phyloP scores from a whole-genome alignment of 306 rosid genomes.

The Trifolium subterraneum region DNA sequence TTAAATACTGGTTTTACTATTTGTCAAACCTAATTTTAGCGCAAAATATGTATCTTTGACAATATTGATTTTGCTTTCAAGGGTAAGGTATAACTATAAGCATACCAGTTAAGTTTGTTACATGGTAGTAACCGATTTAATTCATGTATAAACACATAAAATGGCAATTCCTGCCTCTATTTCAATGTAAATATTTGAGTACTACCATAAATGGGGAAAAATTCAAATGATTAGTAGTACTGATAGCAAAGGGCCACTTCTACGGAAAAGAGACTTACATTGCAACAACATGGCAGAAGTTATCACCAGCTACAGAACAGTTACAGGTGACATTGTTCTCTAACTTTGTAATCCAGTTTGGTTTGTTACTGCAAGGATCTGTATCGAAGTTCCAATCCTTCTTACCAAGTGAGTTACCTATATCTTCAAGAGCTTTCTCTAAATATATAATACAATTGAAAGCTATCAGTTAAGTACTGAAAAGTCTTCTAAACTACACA shows the following conservation, averaged over 20 bases:
- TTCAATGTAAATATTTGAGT: no score
- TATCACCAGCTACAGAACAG: neutral
- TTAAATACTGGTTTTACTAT: neutral
- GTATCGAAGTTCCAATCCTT: slow-evolving; percentile 49
- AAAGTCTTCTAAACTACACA: neutral
- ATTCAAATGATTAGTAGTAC: neutral
- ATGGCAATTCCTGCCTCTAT: no score
- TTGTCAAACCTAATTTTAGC: neutral
- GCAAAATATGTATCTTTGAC: neutral
- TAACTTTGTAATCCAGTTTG: neutral
- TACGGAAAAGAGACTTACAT: neutral
- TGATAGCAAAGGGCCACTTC: neutral
- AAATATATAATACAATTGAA: slow-evolving; percentile 9
- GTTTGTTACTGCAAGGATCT: slow-evolving; percentile 59
- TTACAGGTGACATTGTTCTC: slow-evolving; percentile 13
- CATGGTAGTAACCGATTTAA: neutral
- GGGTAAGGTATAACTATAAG: neutral
- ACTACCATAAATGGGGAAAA: neutral
- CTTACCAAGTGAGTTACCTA: slow-evolving; percentile 53
- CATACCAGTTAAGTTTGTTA: neutral
- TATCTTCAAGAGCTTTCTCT: slow-evolving; percentile 52
- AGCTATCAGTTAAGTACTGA: neutral
- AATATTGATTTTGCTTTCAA: neutral
- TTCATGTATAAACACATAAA: neutral
- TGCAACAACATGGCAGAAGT: neutral